phyloP scores from a whole-genome alignment of 176 grass and related monocot species.

The Oryza brachyantha region DNA sequence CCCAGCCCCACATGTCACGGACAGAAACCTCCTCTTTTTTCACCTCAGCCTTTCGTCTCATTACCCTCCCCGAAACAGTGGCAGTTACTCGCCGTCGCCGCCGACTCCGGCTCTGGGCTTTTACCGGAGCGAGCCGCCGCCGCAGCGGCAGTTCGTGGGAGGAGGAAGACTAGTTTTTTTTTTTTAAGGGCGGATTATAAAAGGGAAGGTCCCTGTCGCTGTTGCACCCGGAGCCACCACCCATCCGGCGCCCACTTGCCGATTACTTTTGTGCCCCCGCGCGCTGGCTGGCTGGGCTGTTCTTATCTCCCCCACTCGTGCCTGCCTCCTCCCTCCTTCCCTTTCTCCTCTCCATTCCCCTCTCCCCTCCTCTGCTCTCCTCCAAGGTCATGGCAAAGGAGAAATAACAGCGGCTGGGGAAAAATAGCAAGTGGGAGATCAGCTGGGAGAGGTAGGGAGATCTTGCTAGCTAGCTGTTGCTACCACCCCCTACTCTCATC shows the following conservation, averaged over 20 bases:
- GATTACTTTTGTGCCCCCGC: slow-evolving; percentile 11
- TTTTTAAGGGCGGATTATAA: slow-evolving; percentile 32
- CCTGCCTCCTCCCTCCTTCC: background rate
- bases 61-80: no score
- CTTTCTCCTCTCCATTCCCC: background rate
- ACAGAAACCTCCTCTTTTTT: background rate
- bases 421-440: slow-evolving; percentile 38
- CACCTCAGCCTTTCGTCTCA: background rate
- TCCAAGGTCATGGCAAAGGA: slow-evolving; percentile 50
- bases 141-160: slow-evolving; percentile 32
- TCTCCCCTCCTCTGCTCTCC: background rate
- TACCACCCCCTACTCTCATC: background rate
- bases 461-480: background rate
- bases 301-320: background rate
- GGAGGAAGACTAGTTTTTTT: slow-evolving; percentile 18
- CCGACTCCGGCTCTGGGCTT: no score
- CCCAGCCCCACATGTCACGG: background rate
- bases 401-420: background rate
- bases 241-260: slow-evolving; percentile 9
- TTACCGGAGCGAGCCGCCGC: background rate
- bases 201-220: slow-evolving; percentile 23
- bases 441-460: slow-evolving; percentile 38
- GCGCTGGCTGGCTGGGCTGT: background rate
- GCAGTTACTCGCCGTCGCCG: no score
- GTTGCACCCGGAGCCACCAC: slow-evolving; percentile 32